Evolutionary conservation across 345 rosid genomes (phyloP), one percentile per base, ranked within the genome.

Genomic region (Eucalyptus dawsonii): DNA sequence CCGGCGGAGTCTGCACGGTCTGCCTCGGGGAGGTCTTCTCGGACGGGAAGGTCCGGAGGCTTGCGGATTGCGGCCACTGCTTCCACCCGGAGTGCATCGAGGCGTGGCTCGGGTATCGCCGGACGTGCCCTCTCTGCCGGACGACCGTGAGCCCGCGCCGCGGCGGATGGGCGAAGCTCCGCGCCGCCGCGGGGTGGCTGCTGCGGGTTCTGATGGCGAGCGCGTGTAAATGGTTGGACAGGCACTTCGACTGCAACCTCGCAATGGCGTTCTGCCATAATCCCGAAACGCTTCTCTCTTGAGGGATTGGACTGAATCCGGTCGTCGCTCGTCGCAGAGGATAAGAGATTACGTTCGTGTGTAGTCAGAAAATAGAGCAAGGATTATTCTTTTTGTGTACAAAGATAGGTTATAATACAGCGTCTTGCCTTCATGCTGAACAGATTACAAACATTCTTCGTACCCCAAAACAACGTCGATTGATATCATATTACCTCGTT

Each of bases 41-140:
- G 5, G 87, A 65, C 37, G 86, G 87, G 87, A 81, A 87, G 85
- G 27, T 51, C 50, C 87, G 65, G 85, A 89, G 5, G 85, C 87
- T 90, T 16, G 51, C 87, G 29, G 81, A 83, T 19, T 90, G 91
- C 11, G 76, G 81, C 24, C 91, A 90, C 60, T 87, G 83, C 86
- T 90, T 87, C 89, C 91, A 90, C 53, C 67, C n/a, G 42, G 91
- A 60, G 88, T 90, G 91, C 83, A 25, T 87, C 72, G 87, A 88
- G 11, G 62, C 65, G 88, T 90, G 91, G 91, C 87, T 90, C 49
- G 51, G 11, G 67, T 49, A 25, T 49, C 47, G 67, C 50, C 76
- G 87, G 47, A 51, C 67, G 19, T 90, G 91, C 88, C 91, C 89
- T 21, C 80, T 87, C 54, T 90, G 91, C 53, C 80, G 89, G 50